Percentiles rank a stretch among this genome's conserved stretches.
phyloP scores from a whole-genome alignment of 495 filamentous ascomycete species.

The Hapsidospora chrysogenum region DNA sequence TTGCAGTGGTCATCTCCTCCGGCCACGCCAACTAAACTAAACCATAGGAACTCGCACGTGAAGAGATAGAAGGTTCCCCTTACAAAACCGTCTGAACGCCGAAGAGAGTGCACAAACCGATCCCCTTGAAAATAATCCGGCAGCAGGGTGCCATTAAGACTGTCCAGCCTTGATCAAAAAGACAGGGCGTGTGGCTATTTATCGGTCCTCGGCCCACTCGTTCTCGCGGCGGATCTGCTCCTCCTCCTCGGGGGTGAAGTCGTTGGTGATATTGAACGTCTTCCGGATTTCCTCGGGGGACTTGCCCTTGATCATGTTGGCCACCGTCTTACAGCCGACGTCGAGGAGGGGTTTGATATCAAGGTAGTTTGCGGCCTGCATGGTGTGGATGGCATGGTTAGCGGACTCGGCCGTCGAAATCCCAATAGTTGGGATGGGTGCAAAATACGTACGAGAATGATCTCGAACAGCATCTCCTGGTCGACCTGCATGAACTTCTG shows the following conservation, averaged over 20 bases:
- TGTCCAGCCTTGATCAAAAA: no score
- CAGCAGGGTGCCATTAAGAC: no score
- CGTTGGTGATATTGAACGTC: slow-evolving; percentile 73
- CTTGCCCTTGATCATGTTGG: slow-evolving; percentile 82
- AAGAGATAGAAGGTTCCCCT: no score
- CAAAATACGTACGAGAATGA: slow-evolving; percentile 63
- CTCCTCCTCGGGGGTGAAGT: slow-evolving; percentile 70
- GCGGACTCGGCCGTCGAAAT: slow-evolving; percentile 1
- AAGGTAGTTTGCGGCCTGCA: slow-evolving; percentile 56
- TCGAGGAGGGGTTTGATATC: slow-evolving; percentile 72
- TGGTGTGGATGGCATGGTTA: no score
- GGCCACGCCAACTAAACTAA: no score
- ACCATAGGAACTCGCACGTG: no score
- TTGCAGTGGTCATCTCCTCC: no score
- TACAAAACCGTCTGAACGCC: no score
- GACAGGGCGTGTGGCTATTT: no score
- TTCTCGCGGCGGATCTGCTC: slow-evolving; percentile 73
- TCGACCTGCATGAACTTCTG: slow-evolving; percentile 99
- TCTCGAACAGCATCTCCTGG: slow-evolving; percentile 99
- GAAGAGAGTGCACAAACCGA: no score
- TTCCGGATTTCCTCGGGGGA: slow-evolving; percentile 67
- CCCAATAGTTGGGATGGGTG: neutral
- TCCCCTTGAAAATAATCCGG: no score
- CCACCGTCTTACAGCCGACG: slow-evolving; percentile 71
- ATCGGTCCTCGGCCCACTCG: slow-evolving; percentile 68